These are phyloP conservation scores for Komagataella populi DNA, from an alignment of 805 yeast genomes.

Conservation along the genomic window DNA sequence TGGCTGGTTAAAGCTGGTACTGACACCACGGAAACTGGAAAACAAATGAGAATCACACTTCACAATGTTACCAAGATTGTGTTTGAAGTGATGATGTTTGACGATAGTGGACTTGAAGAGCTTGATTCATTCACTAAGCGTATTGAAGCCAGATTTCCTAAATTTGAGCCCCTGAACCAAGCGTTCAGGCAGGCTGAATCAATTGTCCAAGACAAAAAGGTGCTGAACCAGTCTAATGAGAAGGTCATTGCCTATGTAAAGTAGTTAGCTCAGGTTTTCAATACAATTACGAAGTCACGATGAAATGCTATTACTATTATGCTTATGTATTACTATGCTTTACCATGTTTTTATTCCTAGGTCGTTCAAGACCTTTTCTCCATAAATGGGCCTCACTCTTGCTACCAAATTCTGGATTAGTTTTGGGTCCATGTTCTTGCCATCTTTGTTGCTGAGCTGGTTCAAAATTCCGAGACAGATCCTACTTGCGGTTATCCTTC, in stretches of 20 bases:
- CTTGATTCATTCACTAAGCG: constrained; percentile 8
- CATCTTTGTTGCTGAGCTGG: neutral
- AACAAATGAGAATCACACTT: constrained; percentile 30
- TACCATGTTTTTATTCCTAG: neutral
- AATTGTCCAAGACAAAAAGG: neutral
- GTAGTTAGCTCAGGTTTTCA: neutral
- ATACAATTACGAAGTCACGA: neutral
- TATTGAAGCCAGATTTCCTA: neutral
- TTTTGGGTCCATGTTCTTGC: neutral
- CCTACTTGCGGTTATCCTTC: neutral
- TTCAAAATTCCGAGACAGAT: neutral
- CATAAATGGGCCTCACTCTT: neutral
- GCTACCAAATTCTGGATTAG: neutral
- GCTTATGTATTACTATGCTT: neutral
- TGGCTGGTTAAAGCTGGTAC: constrained; percentile 37
- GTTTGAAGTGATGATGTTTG: constrained; percentile 14
- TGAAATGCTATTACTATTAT: neutral
- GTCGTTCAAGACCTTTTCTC: neutral
- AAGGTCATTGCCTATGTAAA: neutral
- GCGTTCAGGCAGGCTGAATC: neutral
- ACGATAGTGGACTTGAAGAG: neutral
- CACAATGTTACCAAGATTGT: constrained; percentile 26
- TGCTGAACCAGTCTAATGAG: neutral
- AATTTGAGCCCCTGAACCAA: neutral
- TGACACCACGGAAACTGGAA: constrained; percentile 29